Evolutionary conservation across 1,284 basidiomycete species (phyloP).

Genomic region (Amylostereum areolatum): DNA sequence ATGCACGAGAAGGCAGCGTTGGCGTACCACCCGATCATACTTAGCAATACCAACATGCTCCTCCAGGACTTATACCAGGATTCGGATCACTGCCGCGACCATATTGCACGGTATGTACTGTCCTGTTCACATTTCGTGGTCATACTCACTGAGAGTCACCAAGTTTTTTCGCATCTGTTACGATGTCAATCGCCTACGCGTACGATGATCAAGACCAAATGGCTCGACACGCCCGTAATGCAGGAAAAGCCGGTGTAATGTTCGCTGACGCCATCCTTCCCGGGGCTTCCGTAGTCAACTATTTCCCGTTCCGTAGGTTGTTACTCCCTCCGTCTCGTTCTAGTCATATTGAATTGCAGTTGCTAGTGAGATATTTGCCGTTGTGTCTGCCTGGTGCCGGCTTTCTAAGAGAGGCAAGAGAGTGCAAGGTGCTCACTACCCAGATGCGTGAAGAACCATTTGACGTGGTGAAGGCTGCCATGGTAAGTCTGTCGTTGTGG

Average conservation of each 20-base stretch:
- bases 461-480: background rate
- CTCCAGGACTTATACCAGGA: background rate
- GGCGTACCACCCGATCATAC: background rate
- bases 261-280: constrained; percentile 11
- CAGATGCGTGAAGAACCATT: constrained; percentile 27
- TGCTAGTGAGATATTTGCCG: constrained; percentile 27
- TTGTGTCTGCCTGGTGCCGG: constrained; percentile 29
- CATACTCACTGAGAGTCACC: no score
- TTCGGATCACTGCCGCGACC: background rate
- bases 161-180: no score
- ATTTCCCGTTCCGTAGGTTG: constrained; percentile 23
- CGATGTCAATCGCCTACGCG: no score
- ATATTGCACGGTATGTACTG: background rate
- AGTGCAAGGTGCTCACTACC: constrained; percentile 24
- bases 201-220: no score
- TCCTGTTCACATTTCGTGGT: no score
- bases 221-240: no score
- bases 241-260: no score
- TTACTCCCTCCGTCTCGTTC: background rate
- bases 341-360: no score
- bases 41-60: background rate
- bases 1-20: background rate
- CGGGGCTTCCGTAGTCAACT: constrained; percentile 32
- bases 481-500: no score
- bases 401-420: constrained; percentile 24